Evolutionary conservation across 108 stramenopile genomes (phyloP).

Genomic region (Asterionellopsis glacialis): DNA sequence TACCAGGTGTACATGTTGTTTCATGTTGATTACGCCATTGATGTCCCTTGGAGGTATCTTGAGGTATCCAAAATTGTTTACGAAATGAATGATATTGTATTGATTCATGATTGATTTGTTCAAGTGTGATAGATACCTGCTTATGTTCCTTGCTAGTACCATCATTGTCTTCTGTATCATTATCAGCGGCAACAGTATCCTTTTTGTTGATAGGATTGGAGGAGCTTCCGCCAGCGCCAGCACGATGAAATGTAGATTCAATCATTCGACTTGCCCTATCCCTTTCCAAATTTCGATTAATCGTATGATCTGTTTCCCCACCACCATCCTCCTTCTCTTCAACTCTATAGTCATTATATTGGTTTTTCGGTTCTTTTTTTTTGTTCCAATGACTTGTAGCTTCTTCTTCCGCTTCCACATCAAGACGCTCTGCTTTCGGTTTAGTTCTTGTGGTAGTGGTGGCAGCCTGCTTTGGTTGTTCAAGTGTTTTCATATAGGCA

Average conservation of each 20-base stretch:
- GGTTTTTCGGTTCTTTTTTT: background rate
- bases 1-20: constrained; percentile 31
- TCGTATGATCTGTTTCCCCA: background rate
- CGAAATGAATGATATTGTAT: constrained; percentile 24
- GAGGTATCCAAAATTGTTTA: constrained; percentile 12
- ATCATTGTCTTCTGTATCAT: background rate
- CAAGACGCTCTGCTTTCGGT: constrained; percentile 33
- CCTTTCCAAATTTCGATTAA: background rate
- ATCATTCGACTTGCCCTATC: background rate
- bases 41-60: constrained; percentile 19
- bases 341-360: no score
- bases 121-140: constrained; percentile 12
- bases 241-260: constrained; percentile 1
- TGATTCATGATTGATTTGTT: constrained; percentile 13
- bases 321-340: no score
- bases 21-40: constrained; percentile 54
- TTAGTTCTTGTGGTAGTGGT: background rate
- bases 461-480: background rate
- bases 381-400: constrained; percentile 72
- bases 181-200: constrained; percentile 4
- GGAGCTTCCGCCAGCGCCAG: background rate
- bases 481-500: constrained; percentile 74
- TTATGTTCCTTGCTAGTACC: constrained; percentile 7
- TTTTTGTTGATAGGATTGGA: background rate
- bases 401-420: constrained; percentile 79